These are phyloP conservation scores for Melampsora allii-populina DNA, from an alignment of 1,284 basidiomycete species.

Conservation along the genomic window DNA sequence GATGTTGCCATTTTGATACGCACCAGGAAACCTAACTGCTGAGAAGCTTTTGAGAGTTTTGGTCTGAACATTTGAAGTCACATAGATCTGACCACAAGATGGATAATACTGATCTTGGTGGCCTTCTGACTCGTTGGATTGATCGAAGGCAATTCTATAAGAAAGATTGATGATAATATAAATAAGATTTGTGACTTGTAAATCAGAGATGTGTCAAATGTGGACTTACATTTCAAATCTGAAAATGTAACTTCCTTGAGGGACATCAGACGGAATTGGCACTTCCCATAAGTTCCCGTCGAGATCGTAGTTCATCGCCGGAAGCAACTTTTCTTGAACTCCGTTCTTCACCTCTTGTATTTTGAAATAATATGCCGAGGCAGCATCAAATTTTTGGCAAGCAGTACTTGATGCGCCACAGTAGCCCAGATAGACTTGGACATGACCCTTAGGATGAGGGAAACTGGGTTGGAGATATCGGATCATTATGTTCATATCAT, in stretches of 20 bases:
- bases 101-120: slow-evolving; percentile 42
- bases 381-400: slow-evolving; percentile 36
- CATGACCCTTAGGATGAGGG: background rate
- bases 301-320: slow-evolving; percentile 4
- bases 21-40: slow-evolving; percentile 8
- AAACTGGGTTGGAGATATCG: background rate
- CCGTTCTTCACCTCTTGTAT: slow-evolving; percentile 21
- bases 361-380: slow-evolving; percentile 26
- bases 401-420: slow-evolving; percentile 17
- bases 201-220: background rate
- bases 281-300: slow-evolving; percentile 37
- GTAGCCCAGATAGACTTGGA: slow-evolving; percentile 21
- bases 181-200: background rate
- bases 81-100: slow-evolving; percentile 35
- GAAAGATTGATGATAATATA: background rate
- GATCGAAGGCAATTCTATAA: slow-evolving; percentile 20
- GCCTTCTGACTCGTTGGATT: slow-evolving; percentile 24
- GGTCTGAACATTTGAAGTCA: slow-evolving; percentile 3
- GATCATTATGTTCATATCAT: background rate
- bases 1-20: slow-evolving; percentile 26
- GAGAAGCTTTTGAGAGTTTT: background rate
- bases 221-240: slow-evolving; percentile 37
- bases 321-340: slow-evolving; percentile 9
- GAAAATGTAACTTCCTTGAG: slow-evolving; percentile 41
- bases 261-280: slow-evolving; percentile 10